Conservation (phyloP, 306 rosid genomes). For the Alnus glutinosa region DNA sequence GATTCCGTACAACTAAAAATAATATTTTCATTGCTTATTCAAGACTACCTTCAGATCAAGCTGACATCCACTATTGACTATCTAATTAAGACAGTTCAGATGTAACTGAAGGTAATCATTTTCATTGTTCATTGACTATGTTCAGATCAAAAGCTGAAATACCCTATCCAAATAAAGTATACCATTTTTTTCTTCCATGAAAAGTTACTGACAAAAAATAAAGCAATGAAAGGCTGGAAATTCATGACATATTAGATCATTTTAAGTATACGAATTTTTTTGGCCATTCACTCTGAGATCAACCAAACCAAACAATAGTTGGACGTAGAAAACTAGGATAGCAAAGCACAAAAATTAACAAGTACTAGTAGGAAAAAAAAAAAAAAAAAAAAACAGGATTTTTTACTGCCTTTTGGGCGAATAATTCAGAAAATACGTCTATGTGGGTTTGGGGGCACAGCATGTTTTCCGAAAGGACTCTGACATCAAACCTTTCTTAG, state of each 20-base stretch:
- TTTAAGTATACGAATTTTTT: background rate
- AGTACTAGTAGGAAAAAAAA: background rate
- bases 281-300: background rate
- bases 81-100: background rate
- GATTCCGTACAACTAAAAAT: too few relatives aligned
- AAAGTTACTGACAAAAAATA: background rate
- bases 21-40: background rate
- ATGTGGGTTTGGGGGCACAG: background rate
- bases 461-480: background rate
- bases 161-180: background rate
- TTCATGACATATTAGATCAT: background rate
- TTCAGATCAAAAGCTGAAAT: background rate
- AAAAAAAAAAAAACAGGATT: background rate
- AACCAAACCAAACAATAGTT: background rate
- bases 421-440: background rate
- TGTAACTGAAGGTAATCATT: background rate
- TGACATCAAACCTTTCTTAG: background rate
- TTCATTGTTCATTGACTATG: background rate
- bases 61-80: background rate
- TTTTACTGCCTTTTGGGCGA: background rate
- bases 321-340: background rate
- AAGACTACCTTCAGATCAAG: background rate
- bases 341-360: background rate
- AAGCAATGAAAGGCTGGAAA: background rate
- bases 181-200: too few relatives aligned